Evolutionary conservation across 768 basidiomycete species (phyloP).

Genomic region (Lactarius indigo): DNA sequence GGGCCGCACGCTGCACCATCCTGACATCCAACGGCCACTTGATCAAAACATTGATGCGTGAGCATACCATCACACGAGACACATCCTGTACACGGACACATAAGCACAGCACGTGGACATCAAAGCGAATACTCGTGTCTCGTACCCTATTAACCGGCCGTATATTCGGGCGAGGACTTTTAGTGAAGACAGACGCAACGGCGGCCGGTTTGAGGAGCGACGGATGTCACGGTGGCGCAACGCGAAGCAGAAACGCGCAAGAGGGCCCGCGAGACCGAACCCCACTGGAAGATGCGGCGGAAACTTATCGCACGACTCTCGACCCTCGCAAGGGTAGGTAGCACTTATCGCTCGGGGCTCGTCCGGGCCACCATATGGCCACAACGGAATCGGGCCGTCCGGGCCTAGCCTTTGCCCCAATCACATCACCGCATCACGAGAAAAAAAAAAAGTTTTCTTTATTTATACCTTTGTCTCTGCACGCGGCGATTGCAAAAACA

Average conservation of each 20-base stretch:
- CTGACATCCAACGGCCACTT: background rate
- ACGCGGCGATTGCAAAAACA: background rate
- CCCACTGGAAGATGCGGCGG: background rate
- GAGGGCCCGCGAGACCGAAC: background rate
- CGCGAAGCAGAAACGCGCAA: background rate
- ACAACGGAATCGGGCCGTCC: background rate
- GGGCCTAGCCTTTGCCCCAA: background rate
- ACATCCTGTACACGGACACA: background rate
- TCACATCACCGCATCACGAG: background rate
- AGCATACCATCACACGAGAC: background rate
- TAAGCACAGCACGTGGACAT: too few species aligned
- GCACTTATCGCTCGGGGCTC: too few species aligned
- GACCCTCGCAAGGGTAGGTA: background rate
- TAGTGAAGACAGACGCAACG: too few species aligned
- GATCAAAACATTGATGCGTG: background rate
- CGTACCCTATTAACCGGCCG: background rate
- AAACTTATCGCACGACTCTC: background rate
- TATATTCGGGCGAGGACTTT: background rate
- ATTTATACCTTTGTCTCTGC: background rate
- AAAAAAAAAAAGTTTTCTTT: background rate
- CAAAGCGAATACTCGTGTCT: background rate
- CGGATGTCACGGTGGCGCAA: background rate
- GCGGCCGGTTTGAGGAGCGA: background rate
- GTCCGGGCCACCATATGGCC: too few species aligned
- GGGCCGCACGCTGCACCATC: too few species aligned